Conservation (phyloP, 2,329 filamentous ascomycete species). For the Colletotrichum karsti region DNA sequence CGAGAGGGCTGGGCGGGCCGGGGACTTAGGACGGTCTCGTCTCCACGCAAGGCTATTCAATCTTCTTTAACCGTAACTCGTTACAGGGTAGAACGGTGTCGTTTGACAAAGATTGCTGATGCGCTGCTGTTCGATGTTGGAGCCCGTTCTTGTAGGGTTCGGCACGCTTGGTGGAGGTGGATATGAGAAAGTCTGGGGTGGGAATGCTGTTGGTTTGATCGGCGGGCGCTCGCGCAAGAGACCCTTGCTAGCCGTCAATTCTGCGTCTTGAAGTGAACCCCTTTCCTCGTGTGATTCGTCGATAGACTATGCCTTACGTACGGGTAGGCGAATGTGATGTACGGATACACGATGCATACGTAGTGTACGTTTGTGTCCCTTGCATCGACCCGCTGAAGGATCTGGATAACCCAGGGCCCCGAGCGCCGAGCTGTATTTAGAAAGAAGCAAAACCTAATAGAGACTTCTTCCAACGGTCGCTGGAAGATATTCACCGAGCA, state of each 20-base stretch:
- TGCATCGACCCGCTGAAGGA: background rate
- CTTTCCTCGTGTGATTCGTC: background rate
- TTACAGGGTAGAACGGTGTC: background rate
- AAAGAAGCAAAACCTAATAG: background rate
- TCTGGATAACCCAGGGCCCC: background rate
- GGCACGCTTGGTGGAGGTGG: background rate
- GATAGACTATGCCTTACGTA: background rate
- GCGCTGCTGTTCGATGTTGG: background rate
- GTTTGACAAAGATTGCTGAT: background rate
- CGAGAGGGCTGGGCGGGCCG: background rate
- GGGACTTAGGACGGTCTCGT: background rate
- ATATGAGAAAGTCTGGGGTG: background rate
- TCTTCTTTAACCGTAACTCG: background rate
- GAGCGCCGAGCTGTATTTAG: background rate
- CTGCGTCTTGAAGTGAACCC: background rate
- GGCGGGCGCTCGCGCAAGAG: background rate
- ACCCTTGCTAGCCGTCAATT: background rate
- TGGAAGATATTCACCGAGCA: background rate
- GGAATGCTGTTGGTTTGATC: conserved; percentile 17
- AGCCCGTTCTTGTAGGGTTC: background rate
- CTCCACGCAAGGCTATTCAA: background rate
- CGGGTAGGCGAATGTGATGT: background rate
- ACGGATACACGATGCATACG: too few species aligned
- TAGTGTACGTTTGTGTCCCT: background rate
- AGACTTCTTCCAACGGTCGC: background rate